Evolutionary conservation across 352 stramenopile species (phyloP).

Genomic region (Pythium coloratum): DNA sequence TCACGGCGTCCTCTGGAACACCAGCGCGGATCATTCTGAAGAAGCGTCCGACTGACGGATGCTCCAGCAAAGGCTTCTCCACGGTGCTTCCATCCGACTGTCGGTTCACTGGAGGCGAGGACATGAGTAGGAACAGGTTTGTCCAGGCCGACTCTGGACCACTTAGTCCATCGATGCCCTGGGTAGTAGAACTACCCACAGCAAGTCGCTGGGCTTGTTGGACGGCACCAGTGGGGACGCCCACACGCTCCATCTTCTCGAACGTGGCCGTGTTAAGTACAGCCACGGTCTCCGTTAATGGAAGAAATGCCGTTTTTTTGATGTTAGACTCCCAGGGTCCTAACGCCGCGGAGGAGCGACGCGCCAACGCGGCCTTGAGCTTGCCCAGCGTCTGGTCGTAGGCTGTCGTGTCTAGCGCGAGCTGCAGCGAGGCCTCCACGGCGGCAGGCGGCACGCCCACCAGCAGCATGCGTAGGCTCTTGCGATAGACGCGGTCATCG

Average conservation of each 20-base stretch:
- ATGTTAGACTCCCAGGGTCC: background rate
- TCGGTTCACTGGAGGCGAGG: background rate
- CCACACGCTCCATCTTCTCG: constrained; percentile 9
- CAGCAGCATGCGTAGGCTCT: constrained; percentile 23
- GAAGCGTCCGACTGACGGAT: constrained; percentile 15
- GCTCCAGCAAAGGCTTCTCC: constrained; percentile 1
- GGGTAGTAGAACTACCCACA: background rate
- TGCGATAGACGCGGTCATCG: constrained; percentile 19
- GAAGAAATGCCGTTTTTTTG: background rate
- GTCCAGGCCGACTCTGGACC: background rate
- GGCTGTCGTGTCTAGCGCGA: constrained; percentile 4
- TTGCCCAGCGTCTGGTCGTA: constrained; percentile 25
- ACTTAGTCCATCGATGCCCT: background rate
- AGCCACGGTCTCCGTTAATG: background rate
- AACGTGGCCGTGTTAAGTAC: background rate
- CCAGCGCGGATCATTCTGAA: constrained; percentile 16
- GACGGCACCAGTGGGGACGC: constrained; percentile 7
- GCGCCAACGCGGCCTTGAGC: constrained; percentile 13
- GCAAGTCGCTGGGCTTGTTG: background rate
- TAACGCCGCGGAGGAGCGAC: background rate
- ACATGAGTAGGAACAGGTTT: constrained; percentile 8
- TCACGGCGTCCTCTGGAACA: constrained; percentile 8
- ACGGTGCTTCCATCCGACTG: background rate
- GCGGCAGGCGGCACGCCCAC: constrained; percentile 19
- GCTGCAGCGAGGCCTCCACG: constrained; percentile 9